Base-by-base conservation (phyloP, 2,329 filamentous ascomycete genomes). In the Phaeosphaeria sp. region DNA sequence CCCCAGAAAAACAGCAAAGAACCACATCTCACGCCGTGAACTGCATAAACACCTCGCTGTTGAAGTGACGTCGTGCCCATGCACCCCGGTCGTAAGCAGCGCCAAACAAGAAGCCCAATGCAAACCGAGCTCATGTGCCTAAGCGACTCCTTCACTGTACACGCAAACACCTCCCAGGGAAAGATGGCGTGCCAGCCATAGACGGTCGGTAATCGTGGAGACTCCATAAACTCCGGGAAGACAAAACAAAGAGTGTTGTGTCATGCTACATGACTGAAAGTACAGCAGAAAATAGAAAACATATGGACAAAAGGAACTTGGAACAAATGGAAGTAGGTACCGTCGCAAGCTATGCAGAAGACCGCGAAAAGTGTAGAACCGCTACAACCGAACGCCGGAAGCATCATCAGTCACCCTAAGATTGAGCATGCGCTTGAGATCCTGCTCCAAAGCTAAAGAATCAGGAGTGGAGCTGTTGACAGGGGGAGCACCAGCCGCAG, bases 401-500 rank as follows among this genome's bases (percentile, higher is more conserved):
- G 56, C 61, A 41, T 68, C 65, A 36, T 64, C 69, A 22, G 65
- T 49, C 33, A 63, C 48, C 30, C 67, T 67, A 23, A 76, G 56
- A 54, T 76, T 76, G 50, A 76, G 72, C 64, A 76, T 59, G 25
- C 73, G 73, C 63, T 75, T 76, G 48, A 76, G 63, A 55, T 76
- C 67, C 63, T 75, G 68, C 64, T 75, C 73, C 53, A 76, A 60
- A 61, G 72, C 62, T 55, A 66, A 60, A 6, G 65, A 65, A 54
- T 72, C 61, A 39, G 63, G 49, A 17, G 62, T 54, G 6, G 64
- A 58, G 41, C 52, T 60, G 49, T 61, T 64, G 36, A 62, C 59
- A 17, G 62, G 57, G 18, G 62, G 61, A 44, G 67, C 56, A 33
- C 59, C 42, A 41, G 62, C 54, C 17, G 63, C 41, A 9, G 67